Conservation (phyloP, 164 flowering plant species). For the Santalum album region DNA sequence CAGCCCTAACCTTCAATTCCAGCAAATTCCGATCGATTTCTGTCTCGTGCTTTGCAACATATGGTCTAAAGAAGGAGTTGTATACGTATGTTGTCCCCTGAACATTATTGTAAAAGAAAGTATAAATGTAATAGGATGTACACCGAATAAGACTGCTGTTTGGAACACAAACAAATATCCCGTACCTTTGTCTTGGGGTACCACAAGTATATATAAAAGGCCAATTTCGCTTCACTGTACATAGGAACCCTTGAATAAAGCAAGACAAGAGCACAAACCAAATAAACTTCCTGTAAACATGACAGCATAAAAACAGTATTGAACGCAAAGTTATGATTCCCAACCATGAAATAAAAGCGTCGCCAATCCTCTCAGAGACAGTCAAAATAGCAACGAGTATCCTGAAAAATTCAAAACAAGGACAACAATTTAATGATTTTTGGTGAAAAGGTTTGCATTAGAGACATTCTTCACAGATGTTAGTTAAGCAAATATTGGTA, state of each 20-base stretch:
- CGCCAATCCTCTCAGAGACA: slow-evolving; percentile 79
- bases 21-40: slow-evolving; percentile 85
- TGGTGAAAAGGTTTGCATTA: no score
- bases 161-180: not conserved
- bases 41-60: slow-evolving; percentile 77
- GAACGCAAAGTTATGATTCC: slow-evolving; percentile 1
- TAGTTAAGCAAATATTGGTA: not conserved
- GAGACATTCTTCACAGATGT: not conserved
- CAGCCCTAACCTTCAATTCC: slow-evolving; percentile 77
- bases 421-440: no score
- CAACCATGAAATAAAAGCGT: slow-evolving; percentile 87
- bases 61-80: slow-evolving; percentile 39
- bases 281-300: no score
- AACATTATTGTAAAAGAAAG: not conserved
- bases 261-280: slow-evolving; percentile 7
- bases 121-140: not conserved
- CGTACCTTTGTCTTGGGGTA: slow-evolving; percentile 82
- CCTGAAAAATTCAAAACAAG: no score
- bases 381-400: slow-evolving; percentile 85
- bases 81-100: slow-evolving; percentile 31
- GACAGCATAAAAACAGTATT: not conserved
- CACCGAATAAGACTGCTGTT: not conserved
- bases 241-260: slow-evolving; percentile 75
- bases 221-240: slow-evolving; percentile 95
- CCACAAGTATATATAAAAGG: slow-evolving; percentile 85